Base-by-base conservation (phyloP, 495 filamentous ascomycete species). In the Umbilicaria muhlenbergii region DNA sequence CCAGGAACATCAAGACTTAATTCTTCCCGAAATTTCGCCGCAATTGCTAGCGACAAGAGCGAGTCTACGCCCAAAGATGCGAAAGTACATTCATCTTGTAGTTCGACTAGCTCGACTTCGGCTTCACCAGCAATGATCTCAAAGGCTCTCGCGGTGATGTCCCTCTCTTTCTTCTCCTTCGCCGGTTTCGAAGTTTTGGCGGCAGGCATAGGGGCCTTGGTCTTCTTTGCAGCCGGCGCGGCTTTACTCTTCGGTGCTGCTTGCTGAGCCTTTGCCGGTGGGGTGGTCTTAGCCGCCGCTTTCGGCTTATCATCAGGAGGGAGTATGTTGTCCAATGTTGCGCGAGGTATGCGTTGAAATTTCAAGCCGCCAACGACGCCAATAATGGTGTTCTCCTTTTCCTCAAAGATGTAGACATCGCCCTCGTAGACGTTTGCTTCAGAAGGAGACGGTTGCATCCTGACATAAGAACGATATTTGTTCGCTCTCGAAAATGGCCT, bases 401-500 rank as follows among this genome's bases (percentile, higher is more conserved):
- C 66, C 3, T 72, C 63, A 28, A 76, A 67, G 21, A 75, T 54
- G 37, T 65, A 69, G 5, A 73, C 66, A 55, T 77, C 71, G 38
- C 72, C 72, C 24, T 28, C 24, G 24, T 28, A 28, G 18, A 59
- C 58, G 41, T 59, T 66, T 38, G 68, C 67, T 1, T 63, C 67
- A 18, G 61, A 53, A 13, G 58, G 55, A 51, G 59, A 64, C 1
- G 61, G 56, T 16, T 54, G 46, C 67, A 72, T 70, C 36, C 50
- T 56, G 19, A 66, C 61, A 46, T 69, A 63, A 7, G 55, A 55
- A 19, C 47, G 44, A 44, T 72, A 72, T 3, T 52, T 55, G 38
- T 51, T 56, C 13, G 48, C 43, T 0, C 41, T 21, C 10, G 31
- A 34, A 2, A 69, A 34, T 0, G 47, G 36, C 19, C 50, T 43